Evolutionary conservation across 768 basidiomycete genomes (phyloP), one percentile per base, ranked within the genome.

Genomic region (Serendipita indica): DNA sequence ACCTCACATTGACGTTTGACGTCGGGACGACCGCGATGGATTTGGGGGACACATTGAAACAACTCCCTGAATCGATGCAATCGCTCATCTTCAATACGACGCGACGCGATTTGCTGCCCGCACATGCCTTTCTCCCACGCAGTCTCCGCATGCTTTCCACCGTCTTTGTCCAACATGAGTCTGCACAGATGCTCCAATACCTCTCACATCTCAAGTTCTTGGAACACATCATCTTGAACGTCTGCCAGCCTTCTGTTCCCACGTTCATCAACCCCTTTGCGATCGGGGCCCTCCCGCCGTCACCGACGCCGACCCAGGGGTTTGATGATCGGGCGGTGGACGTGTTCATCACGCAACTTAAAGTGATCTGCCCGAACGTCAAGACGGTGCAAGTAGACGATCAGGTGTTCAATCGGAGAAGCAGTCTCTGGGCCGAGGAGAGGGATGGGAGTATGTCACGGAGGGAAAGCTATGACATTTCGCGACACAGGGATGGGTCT

Each of bases 141-240:
- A 32, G 49, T 30, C 49, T 54, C 16, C 49, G 49, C 49, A 54
- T 54, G 49, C 22, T 54, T 12, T 22, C 20, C 49, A 54, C 49
- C 49, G 49, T 54, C 22, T 54, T 54, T 30, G 49, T 54, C 49
- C 20, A 18, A 27, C 20, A 54, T 7, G 49, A 54, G 10, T 3
- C 49, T 1, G 30, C 20, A 1, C 49, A 22, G 20, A 6, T 54
- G 7, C 49, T 54, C 20, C 49, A 27, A 32, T 54, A 54, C 30
- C 49, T 54, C 2, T 22, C 49, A 16, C 49, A n/a, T n/a, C 49
- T 54, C 20, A 54, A 54, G 22, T n/a, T 22, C 20, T n/a, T 54
- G 4, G 22, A 54, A 54, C 49, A 54, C 49, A 28, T 54, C 49
- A 54, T 54, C 49, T 32, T 54, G 22, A 54, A 54, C 49, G 30